Percentiles rank a stretch among this genome's conserved stretches.
Conservation (phyloP, 2,329 filamentous ascomycete species). For the Monilinia aucupariae region DNA sequence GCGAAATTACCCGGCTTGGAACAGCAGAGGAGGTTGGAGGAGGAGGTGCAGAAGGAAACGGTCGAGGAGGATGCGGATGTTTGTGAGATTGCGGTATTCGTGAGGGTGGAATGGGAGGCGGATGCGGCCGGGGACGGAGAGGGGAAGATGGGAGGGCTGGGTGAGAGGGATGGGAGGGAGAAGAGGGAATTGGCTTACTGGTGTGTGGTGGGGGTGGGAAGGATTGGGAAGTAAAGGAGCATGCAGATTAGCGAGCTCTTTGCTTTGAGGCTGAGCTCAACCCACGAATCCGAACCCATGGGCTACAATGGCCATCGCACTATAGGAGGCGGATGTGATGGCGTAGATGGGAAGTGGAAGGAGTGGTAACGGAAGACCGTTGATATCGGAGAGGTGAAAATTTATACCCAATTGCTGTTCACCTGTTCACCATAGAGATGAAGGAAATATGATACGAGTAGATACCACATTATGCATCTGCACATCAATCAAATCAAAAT, state of each 20-base stretch:
- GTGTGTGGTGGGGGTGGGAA: conserved; percentile 85
- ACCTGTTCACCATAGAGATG: background rate
- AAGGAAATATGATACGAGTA: background rate
- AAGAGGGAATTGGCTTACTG: conserved; percentile 91
- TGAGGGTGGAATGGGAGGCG: conserved; percentile 83
- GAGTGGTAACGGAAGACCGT: background rate
- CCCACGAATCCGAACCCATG: background rate
- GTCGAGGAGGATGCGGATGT: conserved; percentile 16
- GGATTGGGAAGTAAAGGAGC: conserved; percentile 52
- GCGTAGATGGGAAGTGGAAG: background rate
- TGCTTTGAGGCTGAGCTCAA: background rate
- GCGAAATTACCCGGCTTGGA: conserved; percentile 35
- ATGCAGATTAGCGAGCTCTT: background rate
- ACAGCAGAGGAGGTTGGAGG: conserved; percentile 53
- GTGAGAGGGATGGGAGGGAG: conserved; percentile 60
- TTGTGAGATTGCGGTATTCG: conserved; percentile 89
- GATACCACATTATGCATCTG: background rate
- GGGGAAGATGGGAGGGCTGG: conserved; percentile 34
- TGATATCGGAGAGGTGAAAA: background rate
- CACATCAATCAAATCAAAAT: background rate
- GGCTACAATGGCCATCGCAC: background rate
- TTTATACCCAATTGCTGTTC: background rate
- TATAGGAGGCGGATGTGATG: too few relatives aligned
- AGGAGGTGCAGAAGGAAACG: conserved; percentile 14
- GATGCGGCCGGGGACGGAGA: conserved; percentile 56